These are phyloP conservation scores for Umbilicaria muhlenbergii DNA, from an alignment of 495 filamentous ascomycete species.

Conservation along the genomic window DNA sequence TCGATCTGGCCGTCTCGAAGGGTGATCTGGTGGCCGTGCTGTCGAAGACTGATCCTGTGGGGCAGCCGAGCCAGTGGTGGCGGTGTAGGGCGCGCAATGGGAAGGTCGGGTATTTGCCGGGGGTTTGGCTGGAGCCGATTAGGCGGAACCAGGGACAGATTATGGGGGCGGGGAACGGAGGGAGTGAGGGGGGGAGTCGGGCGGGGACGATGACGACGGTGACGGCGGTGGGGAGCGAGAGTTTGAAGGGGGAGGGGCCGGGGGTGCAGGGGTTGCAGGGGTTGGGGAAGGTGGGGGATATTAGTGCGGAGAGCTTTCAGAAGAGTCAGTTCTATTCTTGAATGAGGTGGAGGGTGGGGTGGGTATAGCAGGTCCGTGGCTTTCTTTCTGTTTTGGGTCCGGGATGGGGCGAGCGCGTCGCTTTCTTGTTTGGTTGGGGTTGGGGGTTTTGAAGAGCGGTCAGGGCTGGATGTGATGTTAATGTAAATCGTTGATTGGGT, in stretches of 20 bases:
- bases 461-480: too few relatives aligned
- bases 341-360: constrained; percentile 8
- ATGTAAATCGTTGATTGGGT: too few relatives aligned
- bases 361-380: too few relatives aligned
- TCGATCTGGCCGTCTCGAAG: constrained; percentile 86
- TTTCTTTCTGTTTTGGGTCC: too few relatives aligned
- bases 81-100: constrained; percentile 85
- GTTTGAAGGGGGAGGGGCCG: constrained; percentile 19
- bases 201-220: constrained; percentile 47
- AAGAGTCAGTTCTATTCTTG: constrained; percentile 76
- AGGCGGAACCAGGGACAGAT: constrained; percentile 45
- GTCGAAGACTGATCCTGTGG: constrained; percentile 81
- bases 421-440: too few relatives aligned
- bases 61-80: constrained; percentile 94
- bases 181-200: constrained; percentile 32
- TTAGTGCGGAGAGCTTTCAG: constrained; percentile 75
- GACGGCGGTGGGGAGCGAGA: constrained; percentile 21
- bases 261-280: constrained; percentile 28
- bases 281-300: constrained; percentile 35
- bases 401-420: too few relatives aligned
- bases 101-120: constrained; percentile 77
- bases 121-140: constrained; percentile 75
- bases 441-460: too few relatives aligned
- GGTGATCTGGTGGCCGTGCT: constrained; percentile 92
- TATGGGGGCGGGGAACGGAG: constrained; percentile 21